These are phyloP conservation scores for Fusarium fracticaudum DNA, from an alignment of 2,329 filamentous ascomycete species.

Conservation along the genomic window DNA sequence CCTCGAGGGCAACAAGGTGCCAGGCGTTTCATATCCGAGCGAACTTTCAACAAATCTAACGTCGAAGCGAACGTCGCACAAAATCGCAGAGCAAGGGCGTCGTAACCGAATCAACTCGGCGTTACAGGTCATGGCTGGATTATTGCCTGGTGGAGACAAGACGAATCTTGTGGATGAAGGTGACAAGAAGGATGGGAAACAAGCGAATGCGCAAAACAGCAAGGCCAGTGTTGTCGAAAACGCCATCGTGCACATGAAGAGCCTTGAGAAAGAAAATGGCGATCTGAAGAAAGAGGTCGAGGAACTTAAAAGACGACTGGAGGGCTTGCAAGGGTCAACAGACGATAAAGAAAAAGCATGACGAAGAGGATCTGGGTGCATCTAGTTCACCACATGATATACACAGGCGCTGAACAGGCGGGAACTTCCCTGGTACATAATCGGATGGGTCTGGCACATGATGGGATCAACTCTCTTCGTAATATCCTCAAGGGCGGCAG, in stretches of 20 bases:
- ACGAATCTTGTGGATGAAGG: slow-evolving; percentile 55
- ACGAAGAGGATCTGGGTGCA: slow-evolving; percentile 4
- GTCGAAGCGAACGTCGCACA: slow-evolving; percentile 96
- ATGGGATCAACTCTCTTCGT: slow-evolving; percentile 8
- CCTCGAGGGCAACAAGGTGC: slow-evolving; percentile 88
- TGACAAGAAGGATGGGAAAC: slow-evolving; percentile 59
- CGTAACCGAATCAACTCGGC: slow-evolving; percentile 96
- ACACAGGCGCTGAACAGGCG: background rate
- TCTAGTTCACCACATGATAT: background rate
- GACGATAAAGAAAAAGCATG: slow-evolving; percentile 16
- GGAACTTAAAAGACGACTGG: slow-evolving; percentile 46
- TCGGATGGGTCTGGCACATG: slow-evolving; percentile 23
- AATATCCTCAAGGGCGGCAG: slow-evolving; percentile 23
- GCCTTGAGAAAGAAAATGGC: slow-evolving; percentile 78
- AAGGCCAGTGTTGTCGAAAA: slow-evolving; percentile 98
- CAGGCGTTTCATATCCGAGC: slow-evolving; percentile 89
- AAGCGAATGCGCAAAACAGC: slow-evolving; percentile 73
- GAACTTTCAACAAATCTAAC: slow-evolving; percentile 93
- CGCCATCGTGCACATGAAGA: slow-evolving; percentile 94
- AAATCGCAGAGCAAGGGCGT: slow-evolving; percentile 95
- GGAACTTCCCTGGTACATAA: slow-evolving; percentile 8
- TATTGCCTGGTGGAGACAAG: slow-evolving; percentile 73
- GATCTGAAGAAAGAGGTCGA: slow-evolving; percentile 71
- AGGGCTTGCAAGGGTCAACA: slow-evolving; percentile 37
- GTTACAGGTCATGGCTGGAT: slow-evolving; percentile 86